These are phyloP conservation scores for Choiromyces venosus DNA, from an alignment of 495 filamentous ascomycete genomes.

Conservation along the genomic window DNA sequence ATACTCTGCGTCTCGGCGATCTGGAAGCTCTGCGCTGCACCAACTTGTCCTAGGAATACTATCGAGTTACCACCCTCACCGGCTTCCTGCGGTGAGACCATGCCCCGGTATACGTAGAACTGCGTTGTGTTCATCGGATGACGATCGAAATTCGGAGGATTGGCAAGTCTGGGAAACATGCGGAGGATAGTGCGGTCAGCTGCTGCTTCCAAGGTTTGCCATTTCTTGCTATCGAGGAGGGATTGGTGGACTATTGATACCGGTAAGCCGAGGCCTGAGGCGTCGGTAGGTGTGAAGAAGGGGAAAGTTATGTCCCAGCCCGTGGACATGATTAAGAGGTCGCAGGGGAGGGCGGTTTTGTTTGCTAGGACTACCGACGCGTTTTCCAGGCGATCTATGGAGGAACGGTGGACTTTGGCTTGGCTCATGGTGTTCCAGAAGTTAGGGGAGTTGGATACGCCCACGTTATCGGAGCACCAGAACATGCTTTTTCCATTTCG, in stretches of 20 bases:
- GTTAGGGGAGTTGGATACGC: constrained; percentile 39
- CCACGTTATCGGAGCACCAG: constrained; percentile 33
- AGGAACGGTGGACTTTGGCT: constrained; percentile 62
- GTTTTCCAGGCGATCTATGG: constrained; percentile 60
- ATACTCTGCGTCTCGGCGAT: constrained; percentile 64
- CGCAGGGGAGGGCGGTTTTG: constrained; percentile 17
- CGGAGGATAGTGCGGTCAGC: constrained; percentile 64
- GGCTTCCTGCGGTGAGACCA: constrained; percentile 56
- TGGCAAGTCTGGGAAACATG: constrained; percentile 58
- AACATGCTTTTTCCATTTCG: constrained; percentile 24
- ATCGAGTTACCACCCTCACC: constrained; percentile 55
- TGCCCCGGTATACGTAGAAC: constrained; percentile 61
- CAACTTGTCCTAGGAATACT: constrained; percentile 61
- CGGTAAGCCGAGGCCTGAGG: constrained; percentile 26
- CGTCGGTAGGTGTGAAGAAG: constrained; percentile 35
- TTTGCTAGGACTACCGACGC: constrained; percentile 46
- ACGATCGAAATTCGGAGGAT: constrained; percentile 36
- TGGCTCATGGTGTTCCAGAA: constrained; percentile 49
- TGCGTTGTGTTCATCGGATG: constrained; percentile 36
- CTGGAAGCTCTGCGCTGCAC: constrained; percentile 58
- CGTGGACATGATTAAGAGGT: constrained; percentile 39
- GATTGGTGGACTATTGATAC: constrained; percentile 28
- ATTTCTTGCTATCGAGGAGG: constrained; percentile 28
- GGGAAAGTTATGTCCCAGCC: constrained; percentile 44
- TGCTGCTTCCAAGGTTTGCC: constrained; percentile 16